phyloP scores from a whole-genome alignment of 2,329 filamentous ascomycete species.

The Colletotrichum higginsianum region DNA sequence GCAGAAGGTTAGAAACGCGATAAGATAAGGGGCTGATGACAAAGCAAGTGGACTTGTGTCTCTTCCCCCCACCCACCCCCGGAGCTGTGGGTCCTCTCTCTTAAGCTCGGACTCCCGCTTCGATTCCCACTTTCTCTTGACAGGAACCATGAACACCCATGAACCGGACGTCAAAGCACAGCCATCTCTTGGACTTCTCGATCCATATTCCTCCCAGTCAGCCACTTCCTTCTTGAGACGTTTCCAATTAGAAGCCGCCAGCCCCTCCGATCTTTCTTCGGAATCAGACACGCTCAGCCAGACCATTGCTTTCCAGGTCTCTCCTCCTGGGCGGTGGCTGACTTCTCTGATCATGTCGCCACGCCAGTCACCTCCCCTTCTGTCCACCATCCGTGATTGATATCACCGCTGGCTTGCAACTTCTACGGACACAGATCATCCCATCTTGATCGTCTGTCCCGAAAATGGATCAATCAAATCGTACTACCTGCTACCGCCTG shows the following conservation, averaged over 20 bases:
- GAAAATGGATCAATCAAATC: neutral
- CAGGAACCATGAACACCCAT: neutral
- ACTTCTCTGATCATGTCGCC: neutral
- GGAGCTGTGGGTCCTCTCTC: neutral
- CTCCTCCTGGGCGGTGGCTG: neutral
- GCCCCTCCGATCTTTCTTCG: neutral
- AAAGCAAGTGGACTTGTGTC: no score
- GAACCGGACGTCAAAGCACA: neutral
- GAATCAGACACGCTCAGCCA: neutral
- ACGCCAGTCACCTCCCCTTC: neutral
- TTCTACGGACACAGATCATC: neutral
- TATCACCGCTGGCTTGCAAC: neutral
- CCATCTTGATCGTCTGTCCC: neutral
- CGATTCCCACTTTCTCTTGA: slow-evolving; percentile 11
- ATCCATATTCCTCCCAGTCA: neutral
- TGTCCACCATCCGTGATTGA: neutral
- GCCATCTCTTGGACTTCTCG: neutral
- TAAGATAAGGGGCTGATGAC: no score
- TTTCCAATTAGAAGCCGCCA: neutral
- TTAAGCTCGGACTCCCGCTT: slow-evolving; percentile 1
- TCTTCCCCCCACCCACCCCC: no score
- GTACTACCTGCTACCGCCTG: no score
- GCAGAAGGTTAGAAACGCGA: no score
- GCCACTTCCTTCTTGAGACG: neutral
- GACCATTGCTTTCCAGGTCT: neutral